Percentiles rank a stretch among this genome's conserved stretches.
Evolutionary conservation across 2,329 filamentous ascomycete species (phyloP).

Genomic region (Calonectria hawksworthii): DNA sequence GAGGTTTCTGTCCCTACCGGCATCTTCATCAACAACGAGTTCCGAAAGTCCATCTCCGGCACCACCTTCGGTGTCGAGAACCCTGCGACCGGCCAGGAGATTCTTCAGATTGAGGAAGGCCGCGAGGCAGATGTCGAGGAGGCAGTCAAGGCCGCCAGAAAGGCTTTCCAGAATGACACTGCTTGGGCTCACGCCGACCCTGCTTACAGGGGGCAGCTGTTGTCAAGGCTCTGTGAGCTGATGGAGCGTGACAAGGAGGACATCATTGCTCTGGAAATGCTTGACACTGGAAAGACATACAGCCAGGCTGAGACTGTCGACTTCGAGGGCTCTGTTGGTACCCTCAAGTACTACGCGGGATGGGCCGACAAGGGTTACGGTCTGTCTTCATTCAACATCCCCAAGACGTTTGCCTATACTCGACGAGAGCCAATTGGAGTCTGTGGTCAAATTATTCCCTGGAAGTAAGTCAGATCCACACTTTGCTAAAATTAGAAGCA

Average conservation of each 20-base stretch:
- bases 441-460: slow-evolving; percentile 28
- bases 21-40: slow-evolving; percentile 25
- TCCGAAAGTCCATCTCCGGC: background rate
- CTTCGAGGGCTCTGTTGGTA: slow-evolving; percentile 3
- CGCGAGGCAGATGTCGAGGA: slow-evolving; percentile 18
- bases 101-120: background rate
- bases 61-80: slow-evolving; percentile 1
- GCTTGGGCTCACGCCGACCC: background rate
- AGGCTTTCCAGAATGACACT: slow-evolving; percentile 8
- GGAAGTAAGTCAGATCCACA: slow-evolving; percentile 15
- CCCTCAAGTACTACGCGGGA: slow-evolving; percentile 20
- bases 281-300: slow-evolving; percentile 20
- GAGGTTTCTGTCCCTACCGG: slow-evolving; percentile 17
- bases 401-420: slow-evolving; percentile 17
- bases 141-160: slow-evolving; percentile 21
- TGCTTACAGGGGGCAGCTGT: slow-evolving; percentile 2
- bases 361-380: slow-evolving; percentile 22
- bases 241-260: slow-evolving; percentile 15
- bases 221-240: slow-evolving; percentile 6
- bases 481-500: background rate
- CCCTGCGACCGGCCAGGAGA: slow-evolving; percentile 6
- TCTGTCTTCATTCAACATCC: slow-evolving; percentile 8
- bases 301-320: slow-evolving; percentile 6
- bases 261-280: slow-evolving; percentile 7
- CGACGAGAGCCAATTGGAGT: slow-evolving; percentile 22